These are phyloP conservation scores for Hemileia vastatrix DNA, from an alignment of 1,284 basidiomycete genomes.

Conservation along the genomic window DNA sequence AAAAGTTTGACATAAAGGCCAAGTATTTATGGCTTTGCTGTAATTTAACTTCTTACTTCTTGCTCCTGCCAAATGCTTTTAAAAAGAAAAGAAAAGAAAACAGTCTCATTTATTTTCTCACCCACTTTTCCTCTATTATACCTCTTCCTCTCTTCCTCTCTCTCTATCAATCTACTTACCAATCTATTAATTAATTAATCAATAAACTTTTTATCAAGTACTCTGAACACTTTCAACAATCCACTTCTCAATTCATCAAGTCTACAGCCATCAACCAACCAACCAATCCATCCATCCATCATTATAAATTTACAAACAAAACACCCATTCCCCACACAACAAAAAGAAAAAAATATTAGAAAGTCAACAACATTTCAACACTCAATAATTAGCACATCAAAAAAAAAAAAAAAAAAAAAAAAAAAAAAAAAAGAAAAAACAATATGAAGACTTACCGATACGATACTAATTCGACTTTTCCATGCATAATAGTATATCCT, in stretches of 20 bases:
- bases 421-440: background rate
- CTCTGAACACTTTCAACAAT: constrained; percentile 12
- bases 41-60: no score
- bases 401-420: background rate
- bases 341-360: background rate
- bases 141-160: no score
- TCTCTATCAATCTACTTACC: no score
- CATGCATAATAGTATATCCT: constrained; percentile 12
- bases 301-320: background rate
- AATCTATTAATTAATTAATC: background rate
- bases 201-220: constrained; percentile 18
- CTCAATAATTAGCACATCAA: no score
- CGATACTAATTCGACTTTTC: constrained; percentile 18
- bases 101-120: no score
- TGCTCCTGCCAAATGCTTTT: no score
- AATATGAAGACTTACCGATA: constrained; percentile 8
- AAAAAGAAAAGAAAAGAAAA: no score
- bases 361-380: background rate
- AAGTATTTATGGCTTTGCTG: no score
- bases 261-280: no score
- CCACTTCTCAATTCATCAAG: constrained; percentile 20
- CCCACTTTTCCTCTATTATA: no score
- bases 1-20: no score
- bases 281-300: no score
- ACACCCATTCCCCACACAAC: background rate